phyloP scores from a whole-genome alignment of 768 basidiomycete genomes.

The Amanita rimosa region DNA sequence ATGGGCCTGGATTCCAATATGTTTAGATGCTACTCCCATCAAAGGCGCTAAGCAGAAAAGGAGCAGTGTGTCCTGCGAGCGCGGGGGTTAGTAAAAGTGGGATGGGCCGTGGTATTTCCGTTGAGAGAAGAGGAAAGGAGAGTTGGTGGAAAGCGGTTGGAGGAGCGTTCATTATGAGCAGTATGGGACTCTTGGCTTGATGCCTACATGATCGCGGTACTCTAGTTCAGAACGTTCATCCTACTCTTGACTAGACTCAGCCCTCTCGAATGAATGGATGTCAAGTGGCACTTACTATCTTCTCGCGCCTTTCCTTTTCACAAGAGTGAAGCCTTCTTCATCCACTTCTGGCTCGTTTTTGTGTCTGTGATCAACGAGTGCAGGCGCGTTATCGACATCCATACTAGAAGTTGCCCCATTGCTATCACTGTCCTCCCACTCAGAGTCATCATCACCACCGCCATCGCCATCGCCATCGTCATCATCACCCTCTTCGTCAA shows the following conservation, averaged over 20 bases:
- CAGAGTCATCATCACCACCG: slow-evolving; percentile 34
- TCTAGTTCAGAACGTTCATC: too few relatives aligned
- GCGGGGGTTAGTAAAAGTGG: background rate
- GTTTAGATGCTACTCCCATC: slow-evolving; percentile 15
- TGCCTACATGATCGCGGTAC: too few relatives aligned
- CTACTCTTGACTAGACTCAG: too few relatives aligned
- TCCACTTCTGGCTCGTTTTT: slow-evolving; percentile 66
- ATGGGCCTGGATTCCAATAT: background rate
- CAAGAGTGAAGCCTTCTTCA: slow-evolving; percentile 86
- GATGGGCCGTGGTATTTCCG: background rate
- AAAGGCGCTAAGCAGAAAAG: slow-evolving; percentile 11
- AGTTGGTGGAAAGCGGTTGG: slow-evolving; percentile 1
- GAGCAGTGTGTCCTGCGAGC: slow-evolving; percentile 8
- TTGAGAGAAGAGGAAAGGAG: background rate
- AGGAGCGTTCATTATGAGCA: background rate
- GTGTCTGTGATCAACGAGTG: slow-evolving; percentile 33
- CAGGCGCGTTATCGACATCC: slow-evolving; percentile 43
- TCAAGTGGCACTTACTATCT: background rate
- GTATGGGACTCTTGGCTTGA: too few relatives aligned
- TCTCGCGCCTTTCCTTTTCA: slow-evolving; percentile 23
- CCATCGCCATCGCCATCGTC: slow-evolving; percentile 26
- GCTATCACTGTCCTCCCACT: slow-evolving; percentile 34
- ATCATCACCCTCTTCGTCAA: slow-evolving; percentile 21
- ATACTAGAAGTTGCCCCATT: slow-evolving; percentile 29
- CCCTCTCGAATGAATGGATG: too few relatives aligned